phyloP scores from a whole-genome alignment of 345 rosid genomes.

The Citrus unshiu region DNA sequence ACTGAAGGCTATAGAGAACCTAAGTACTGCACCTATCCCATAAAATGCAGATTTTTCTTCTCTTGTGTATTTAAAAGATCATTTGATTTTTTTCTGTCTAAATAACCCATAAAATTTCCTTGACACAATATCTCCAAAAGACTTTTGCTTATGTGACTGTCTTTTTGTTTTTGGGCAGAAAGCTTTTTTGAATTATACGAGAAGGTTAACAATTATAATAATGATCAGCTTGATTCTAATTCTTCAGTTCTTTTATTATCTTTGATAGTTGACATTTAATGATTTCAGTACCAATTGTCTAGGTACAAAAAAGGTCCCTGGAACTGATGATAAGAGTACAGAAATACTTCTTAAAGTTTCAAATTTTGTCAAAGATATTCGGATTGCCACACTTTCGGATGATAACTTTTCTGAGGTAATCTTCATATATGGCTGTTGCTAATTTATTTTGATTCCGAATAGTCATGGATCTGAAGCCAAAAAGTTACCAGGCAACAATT shows the following conservation, averaged over 20 bases:
- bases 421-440: not conserved
- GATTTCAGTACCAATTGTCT: constrained; percentile 20
- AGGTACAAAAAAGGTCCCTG: constrained; percentile 56
- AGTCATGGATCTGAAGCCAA: not conserved
- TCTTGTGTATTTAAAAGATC: no score
- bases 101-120: not conserved
- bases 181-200: not conserved
- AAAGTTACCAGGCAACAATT: not conserved
- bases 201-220: not conserved
- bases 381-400: constrained; percentile 62
- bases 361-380: constrained; percentile 52
- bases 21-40: no score
- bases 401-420: constrained; percentile 76
- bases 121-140: not conserved
- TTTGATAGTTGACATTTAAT: not conserved
- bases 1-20: no score
- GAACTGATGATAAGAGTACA: constrained; percentile 27
- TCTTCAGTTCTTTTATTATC: not conserved
- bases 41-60: no score
- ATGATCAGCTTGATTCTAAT: not conserved
- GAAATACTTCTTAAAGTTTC: constrained; percentile 61
- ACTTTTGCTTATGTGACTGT: not conserved
- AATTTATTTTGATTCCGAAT: not conserved
- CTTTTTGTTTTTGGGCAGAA: not conserved
- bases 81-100: no score